Evolutionary conservation across 116 monocot genomes (phyloP).

Genomic region (Papilionanthe hybrid): DNA sequence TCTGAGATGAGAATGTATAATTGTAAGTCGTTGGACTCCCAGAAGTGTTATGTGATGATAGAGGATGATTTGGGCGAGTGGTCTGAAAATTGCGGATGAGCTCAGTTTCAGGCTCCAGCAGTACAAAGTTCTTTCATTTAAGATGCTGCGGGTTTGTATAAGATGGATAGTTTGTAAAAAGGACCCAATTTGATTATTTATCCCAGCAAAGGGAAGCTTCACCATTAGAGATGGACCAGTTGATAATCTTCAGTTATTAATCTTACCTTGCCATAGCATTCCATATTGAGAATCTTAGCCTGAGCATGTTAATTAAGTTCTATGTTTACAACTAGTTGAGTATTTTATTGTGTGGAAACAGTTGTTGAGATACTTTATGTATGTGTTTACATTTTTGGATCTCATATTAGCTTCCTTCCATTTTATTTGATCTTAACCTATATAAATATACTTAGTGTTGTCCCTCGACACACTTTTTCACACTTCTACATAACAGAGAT

Average conservation of each 20-base stretch:
- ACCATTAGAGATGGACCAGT: not conserved
- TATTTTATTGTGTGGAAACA: not conserved
- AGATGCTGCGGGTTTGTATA: too few species aligned
- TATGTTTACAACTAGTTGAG: not conserved
- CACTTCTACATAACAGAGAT: not conserved
- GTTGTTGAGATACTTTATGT: not conserved
- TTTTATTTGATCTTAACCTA: not conserved
- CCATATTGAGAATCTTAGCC: not conserved
- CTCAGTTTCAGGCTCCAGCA: too few species aligned
- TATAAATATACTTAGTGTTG: not conserved
- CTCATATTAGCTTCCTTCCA: not conserved
- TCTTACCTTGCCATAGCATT: not conserved
- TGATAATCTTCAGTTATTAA: not conserved
- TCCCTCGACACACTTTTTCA: not conserved
- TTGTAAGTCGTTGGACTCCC: too few species aligned
- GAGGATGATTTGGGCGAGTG: too few species aligned
- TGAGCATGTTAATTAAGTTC: not conserved
- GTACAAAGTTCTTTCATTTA: too few species aligned
- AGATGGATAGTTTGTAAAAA: too few species aligned
- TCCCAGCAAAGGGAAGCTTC: not conserved
- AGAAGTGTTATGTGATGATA: too few species aligned
- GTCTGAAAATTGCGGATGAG: too few species aligned
- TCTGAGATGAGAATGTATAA: not conserved
- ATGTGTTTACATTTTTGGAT: not conserved
- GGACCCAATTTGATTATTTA: not conserved